These are phyloP conservation scores for Ganoderma lucidum DNA, from an alignment of 1,284 basidiomycete genomes.

Conservation along the genomic window DNA sequence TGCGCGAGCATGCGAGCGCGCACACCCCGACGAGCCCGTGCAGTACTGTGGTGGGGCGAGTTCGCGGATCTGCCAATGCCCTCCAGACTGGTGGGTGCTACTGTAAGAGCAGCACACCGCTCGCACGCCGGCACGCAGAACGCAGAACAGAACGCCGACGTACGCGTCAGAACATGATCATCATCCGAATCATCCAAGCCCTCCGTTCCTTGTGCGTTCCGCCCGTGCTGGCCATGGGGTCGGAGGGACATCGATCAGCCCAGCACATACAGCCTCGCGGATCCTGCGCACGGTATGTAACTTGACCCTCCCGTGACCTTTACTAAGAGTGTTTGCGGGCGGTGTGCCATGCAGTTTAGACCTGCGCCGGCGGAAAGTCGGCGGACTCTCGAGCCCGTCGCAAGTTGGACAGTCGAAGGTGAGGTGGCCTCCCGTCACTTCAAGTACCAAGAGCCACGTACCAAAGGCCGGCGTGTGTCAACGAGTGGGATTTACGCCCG, in stretches of 20 bases:
- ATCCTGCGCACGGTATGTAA: not conserved
- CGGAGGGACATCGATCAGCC: not conserved
- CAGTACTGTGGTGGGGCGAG: not conserved
- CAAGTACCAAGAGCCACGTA: no score
- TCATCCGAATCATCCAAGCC: not conserved
- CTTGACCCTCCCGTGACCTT: not conserved
- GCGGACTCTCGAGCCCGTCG: not conserved
- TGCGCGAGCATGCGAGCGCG: conserved; percentile 1
- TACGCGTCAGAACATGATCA: conserved; percentile 4
- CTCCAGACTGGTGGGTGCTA: not conserved
- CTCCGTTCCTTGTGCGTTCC: not conserved
- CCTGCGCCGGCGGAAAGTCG: not conserved
- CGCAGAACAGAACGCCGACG: not conserved
- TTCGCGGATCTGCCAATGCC: not conserved
- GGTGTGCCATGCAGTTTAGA: not conserved
- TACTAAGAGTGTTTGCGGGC: not conserved
- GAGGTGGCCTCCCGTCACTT: no score
- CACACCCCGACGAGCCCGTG: conserved; percentile 1
- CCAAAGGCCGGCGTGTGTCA: not conserved
- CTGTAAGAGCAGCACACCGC: no score
- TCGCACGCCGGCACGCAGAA: no score
- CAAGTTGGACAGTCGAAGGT: no score
- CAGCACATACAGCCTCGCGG: no score
- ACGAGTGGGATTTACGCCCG: not conserved
- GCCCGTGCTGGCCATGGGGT: not conserved